Conservation (phyloP, 2,329 filamentous ascomycete genomes). For the Paecilomyces niveus region DNA sequence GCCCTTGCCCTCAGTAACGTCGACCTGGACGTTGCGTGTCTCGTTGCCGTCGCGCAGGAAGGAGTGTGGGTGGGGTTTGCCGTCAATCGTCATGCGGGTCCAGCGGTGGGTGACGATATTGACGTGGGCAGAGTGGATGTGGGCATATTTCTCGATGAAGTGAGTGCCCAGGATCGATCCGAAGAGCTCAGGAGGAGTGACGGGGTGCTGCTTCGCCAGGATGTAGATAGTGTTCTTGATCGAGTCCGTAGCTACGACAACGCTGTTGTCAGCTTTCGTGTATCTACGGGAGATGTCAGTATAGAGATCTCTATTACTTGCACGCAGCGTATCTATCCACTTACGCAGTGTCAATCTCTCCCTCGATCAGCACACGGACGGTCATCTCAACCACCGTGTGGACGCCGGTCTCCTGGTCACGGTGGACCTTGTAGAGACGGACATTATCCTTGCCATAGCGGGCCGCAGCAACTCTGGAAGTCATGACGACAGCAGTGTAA, state of each 20-base stretch:
- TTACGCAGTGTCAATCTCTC: conserved; percentile 78
- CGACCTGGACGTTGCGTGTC: conserved; percentile 73
- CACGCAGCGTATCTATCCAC: conserved; percentile 18
- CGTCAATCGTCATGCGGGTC: conserved; percentile 81
- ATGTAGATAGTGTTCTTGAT: conserved; percentile 98
- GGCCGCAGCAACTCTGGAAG: conserved; percentile 36
- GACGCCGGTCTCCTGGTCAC: conserved; percentile 64
- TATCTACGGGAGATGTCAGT: conserved; percentile 52
- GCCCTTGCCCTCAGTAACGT: conserved; percentile 59
- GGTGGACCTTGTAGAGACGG: conserved; percentile 90
- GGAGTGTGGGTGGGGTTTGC: conserved; percentile 87
- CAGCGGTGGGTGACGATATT: conserved; percentile 80
- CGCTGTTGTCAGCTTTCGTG: conserved; percentile 87
- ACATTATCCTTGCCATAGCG: conserved; percentile 78
- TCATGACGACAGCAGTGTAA: conserved; percentile 18
- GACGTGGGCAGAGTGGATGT: conserved; percentile 80
- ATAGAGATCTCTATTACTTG: neutral
- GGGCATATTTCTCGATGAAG: conserved; percentile 79
- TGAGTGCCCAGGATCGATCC: conserved; percentile 77
- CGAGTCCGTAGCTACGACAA: conserved; percentile 91
- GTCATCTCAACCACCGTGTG: conserved; percentile 94
- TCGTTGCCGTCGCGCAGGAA: conserved; percentile 88
- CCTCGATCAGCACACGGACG: conserved; percentile 85
- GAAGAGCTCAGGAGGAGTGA: conserved; percentile 89
- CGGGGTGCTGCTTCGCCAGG: conserved; percentile 85